Percentiles rank a stretch among this genome's conserved stretches.
Evolutionary conservation across 768 basidiomycete species (phyloP).

Genomic region (Phylloporus sp.): DNA sequence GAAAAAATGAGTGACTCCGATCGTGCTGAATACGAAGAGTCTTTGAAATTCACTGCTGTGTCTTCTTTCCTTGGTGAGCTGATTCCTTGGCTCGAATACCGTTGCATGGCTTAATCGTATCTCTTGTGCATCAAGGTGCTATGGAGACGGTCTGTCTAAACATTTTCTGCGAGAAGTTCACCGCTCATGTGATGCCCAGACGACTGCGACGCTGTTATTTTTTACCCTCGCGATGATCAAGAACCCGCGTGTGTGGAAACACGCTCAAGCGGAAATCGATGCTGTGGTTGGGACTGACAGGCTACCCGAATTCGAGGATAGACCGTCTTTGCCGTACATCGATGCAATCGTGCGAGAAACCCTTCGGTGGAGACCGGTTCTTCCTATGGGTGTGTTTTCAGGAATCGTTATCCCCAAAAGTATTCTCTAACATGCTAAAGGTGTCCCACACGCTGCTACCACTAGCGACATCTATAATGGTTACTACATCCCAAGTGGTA

Average conservation of each 20-base stretch:
- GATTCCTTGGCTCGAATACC: no score
- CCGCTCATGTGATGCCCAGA: not conserved
- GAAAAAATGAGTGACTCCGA: not conserved
- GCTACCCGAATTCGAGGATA: not conserved
- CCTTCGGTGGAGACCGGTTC: slow-evolving; percentile 3
- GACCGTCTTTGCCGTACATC: slow-evolving; percentile 5
- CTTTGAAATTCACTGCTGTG: not conserved
- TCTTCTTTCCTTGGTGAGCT: not conserved
- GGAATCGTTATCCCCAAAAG: not conserved
- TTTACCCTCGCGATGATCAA: slow-evolving; percentile 11
- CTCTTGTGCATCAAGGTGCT: not conserved
- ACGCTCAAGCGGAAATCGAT: slow-evolving; percentile 11
- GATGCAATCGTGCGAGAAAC: slow-evolving; percentile 8
- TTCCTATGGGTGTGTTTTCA: not conserved
- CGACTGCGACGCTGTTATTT: not conserved
- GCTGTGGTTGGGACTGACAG: slow-evolving; percentile 3
- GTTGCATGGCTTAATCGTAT: not conserved
- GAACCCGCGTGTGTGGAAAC: slow-evolving; percentile 12
- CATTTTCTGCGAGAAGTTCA: not conserved
- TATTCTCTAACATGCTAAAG: not conserved
- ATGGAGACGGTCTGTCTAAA: not conserved
- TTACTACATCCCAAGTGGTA: slow-evolving; percentile 50
- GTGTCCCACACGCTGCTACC: slow-evolving; percentile 24
- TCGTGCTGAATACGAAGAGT: not conserved
- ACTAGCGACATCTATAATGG: slow-evolving; percentile 39